Base-by-base conservation (phyloP, 768 basidiomycete species). In the Boletus vermiculosoides region DNA sequence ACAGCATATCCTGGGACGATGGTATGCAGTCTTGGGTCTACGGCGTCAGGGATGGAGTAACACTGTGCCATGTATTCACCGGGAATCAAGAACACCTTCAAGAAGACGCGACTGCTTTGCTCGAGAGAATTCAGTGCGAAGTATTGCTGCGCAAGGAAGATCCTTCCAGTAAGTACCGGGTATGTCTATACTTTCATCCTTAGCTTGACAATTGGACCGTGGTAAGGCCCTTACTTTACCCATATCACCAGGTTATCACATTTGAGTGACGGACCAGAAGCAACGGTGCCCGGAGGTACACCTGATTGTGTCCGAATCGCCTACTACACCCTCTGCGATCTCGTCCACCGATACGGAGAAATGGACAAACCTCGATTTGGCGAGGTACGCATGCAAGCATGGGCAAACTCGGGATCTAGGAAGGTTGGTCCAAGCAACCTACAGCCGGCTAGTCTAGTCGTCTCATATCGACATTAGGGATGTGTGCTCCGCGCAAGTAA, bases 61-160 rank as follows among this genome's bases (percentile, higher is more conserved):
- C 45, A 18, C 67, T 77, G 16, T 71, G 73, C 23, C 82, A 83
- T 54, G 56, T 84, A 42, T 83, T 82, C 59, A 80, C 79, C 0
- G 71, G 78, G n/a, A 83, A 83, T 56, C 59, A 69, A 16, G 61
- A 66, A n/a, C 33, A 50, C 4, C 64, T 81, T 45, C 82, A 83
- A 61, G 52, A 40, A 45, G 69, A 71, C 1, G 74, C 80, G 13
- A 74, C 73, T 2, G 52, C 45, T 7, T 61, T 82, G 30, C 66
- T 83, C 5, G 61, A 66, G 23, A 63, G 63, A 15, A 71, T 83
- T 15, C 82, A 84, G 61, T 37, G 68, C 57, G 73, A 67, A 2
- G 57, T 67, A 2, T 49, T 63, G 10, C 48, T 72, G 46, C 54
- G 50, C 36, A 62, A 51, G 45, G 64, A 65, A 48, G 60, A 69